These are phyloP conservation scores for Myochromella boudieri DNA, from an alignment of 768 basidiomycete genomes.

Conservation along the genomic window DNA sequence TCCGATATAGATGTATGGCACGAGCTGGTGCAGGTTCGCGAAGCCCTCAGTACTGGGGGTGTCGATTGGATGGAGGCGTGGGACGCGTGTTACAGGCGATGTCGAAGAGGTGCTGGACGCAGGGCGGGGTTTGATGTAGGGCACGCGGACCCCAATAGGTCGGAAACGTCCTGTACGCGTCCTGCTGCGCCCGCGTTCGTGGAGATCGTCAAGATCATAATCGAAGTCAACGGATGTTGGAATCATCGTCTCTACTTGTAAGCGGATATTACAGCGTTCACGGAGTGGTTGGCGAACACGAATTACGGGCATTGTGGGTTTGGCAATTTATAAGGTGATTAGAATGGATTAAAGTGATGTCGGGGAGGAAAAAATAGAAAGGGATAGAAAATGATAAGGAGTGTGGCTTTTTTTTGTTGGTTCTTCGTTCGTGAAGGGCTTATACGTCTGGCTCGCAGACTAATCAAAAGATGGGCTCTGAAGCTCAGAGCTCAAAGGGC, in stretches of 20 bases:
- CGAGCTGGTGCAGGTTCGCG: slow-evolving; percentile 19
- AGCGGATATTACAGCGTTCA: slow-evolving; percentile 23
- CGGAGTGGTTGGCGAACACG: slow-evolving; percentile 22
- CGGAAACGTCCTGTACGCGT: no score
- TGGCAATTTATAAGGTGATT: no score
- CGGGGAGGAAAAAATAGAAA: no score
- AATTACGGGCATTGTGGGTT: slow-evolving; percentile 18
- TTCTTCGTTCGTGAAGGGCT: no score
- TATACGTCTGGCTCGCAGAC: no score
- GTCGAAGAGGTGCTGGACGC: no score
- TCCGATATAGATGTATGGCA: slow-evolving; percentile 22
- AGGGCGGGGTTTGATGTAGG: slow-evolving; percentile 5
- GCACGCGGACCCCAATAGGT: slow-evolving; percentile 7
- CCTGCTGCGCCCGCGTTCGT: slow-evolving; percentile 1
- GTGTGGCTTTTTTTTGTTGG: no score
- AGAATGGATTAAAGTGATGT: no score
- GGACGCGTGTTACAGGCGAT: not conserved
- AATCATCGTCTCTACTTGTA: slow-evolving; percentile 20
- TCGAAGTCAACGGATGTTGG: slow-evolving; percentile 7
- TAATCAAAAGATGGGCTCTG: no score
- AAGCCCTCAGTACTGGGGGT: slow-evolving; percentile 11
- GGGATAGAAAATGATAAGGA: not conserved
- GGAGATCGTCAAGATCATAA: not conserved
- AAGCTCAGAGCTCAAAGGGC: no score
- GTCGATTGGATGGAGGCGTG: slow-evolving; percentile 15